phyloP scores from a whole-genome alignment of 78 protist species.

The Dictyostelium purpureum region DNA sequence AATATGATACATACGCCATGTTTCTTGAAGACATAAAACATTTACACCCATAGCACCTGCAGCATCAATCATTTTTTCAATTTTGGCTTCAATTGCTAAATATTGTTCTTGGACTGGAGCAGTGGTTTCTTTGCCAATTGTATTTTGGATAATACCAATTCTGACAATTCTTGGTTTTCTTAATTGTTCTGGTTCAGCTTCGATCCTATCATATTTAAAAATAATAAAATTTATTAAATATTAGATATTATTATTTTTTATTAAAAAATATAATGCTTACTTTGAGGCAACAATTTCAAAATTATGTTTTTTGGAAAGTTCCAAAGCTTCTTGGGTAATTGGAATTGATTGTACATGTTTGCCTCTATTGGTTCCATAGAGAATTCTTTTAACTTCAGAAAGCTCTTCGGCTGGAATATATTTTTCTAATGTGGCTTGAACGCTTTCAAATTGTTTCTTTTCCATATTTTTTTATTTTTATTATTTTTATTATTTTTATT shows the following conservation, averaged over 20 bases:
- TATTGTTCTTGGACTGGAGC: constrained; percentile 90
- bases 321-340: constrained; percentile 36
- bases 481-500: background rate
- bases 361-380: constrained; percentile 82
- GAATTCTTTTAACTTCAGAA: constrained; percentile 81
- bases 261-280: background rate
- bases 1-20: constrained; percentile 85
- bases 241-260: background rate
- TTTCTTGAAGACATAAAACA: constrained; percentile 95
- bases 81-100: constrained; percentile 79
- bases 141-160: constrained; percentile 92
- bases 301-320: constrained; percentile 59
- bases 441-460: constrained; percentile 15
- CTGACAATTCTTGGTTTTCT: constrained; percentile 88
- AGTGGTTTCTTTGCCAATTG: constrained; percentile 85
- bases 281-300: constrained; percentile 82
- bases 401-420: constrained; percentile 84
- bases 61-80: constrained; percentile 88
- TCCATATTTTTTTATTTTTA: background rate
- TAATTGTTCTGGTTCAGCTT: constrained; percentile 75
- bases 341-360: constrained; percentile 15
- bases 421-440: constrained; percentile 26
- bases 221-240: background rate
- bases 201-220: background rate
- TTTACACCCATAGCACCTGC: constrained; percentile 93